Evolutionary conservation across 768 basidiomycete genomes (phyloP).

Genomic region (Stropharia rugosoannulata): DNA sequence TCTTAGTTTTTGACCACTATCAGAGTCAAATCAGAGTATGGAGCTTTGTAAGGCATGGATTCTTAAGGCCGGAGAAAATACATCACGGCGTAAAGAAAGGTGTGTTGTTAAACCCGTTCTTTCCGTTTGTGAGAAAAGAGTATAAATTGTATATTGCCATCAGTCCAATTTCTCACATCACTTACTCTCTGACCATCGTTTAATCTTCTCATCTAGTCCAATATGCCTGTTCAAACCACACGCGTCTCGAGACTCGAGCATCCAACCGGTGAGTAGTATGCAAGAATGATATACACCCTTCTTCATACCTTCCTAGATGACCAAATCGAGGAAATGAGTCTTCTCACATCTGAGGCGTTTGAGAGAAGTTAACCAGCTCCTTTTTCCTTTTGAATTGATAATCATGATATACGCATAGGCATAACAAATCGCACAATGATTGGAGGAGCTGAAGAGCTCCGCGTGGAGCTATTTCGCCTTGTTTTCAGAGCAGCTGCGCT

Average conservation of each 20-base stretch:
- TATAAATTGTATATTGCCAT: too few relatives aligned
- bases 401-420: background rate
- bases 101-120: too few relatives aligned
- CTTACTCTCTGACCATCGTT: too few relatives aligned
- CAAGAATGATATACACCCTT: too few relatives aligned
- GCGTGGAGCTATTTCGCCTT: background rate
- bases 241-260: background rate
- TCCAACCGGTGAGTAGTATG: background rate
- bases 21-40: too few relatives aligned
- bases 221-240: background rate
- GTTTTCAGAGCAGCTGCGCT: background rate
- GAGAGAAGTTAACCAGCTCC: background rate
- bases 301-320: background rate
- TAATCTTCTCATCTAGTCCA: too few relatives aligned
- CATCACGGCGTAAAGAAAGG: too few relatives aligned
- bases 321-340: background rate
- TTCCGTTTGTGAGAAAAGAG: too few relatives aligned
- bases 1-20: too few relatives aligned
- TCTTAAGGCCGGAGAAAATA: too few relatives aligned
- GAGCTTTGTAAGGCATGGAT: too few relatives aligned
- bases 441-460: background rate
- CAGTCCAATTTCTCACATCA: too few relatives aligned
- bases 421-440: slow-evolving; percentile 1
- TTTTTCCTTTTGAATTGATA: background rate
- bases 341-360: background rate